Evolutionary conservation across 176 grass and related monocot genomes (phyloP), one percentile per base, ranked within the genome.

Genomic region (Triticum dicoccoides): DNA sequence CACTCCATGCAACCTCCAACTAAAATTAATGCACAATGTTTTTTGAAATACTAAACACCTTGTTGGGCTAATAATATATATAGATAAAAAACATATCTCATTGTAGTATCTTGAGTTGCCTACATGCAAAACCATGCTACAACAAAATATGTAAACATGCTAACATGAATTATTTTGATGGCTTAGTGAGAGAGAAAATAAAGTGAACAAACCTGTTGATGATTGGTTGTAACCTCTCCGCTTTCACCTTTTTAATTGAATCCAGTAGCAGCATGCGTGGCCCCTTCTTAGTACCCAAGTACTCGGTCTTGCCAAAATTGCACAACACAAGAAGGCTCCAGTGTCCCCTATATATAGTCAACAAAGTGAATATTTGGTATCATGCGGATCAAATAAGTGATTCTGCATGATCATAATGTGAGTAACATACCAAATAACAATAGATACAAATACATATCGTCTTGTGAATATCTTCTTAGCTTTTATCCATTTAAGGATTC

Each of bases 241-340:
- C 92, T 33, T 72, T 85, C 11, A 71, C 62, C 5, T 20, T 49
- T 47, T 96, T 90, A 15, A 96, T 89, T 78, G 97, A 99, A 94
- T 99, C 97, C 30, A 99, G 73, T 23, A 98, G 74, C 62, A 98
- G 80, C 94, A 98, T 98, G 68, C 88, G 95, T 21, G 94, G 92
- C 2, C 73, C 73, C 29, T 54, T 25, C 29, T 76, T 2, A 76
- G 73, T 76, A 76, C 73, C 45, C 25, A 76, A 18, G 73, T 76
- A 54, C 64, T 80, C 65, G 82, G 74, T 83, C 41, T 90, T 83
- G 42, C 91, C 89, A 70, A 96, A 98, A 89, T 98, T 89, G 80
- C 97, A 98, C n/a, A 98, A 87, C 52, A 98, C 83, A 83, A 98
- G 93, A 63, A 98, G 94, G 73, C 77, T 96, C 97, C 97, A 99